Evolutionary conservation across 768 basidiomycete species (phyloP).

Genomic region (Lyophyllum atratum): DNA sequence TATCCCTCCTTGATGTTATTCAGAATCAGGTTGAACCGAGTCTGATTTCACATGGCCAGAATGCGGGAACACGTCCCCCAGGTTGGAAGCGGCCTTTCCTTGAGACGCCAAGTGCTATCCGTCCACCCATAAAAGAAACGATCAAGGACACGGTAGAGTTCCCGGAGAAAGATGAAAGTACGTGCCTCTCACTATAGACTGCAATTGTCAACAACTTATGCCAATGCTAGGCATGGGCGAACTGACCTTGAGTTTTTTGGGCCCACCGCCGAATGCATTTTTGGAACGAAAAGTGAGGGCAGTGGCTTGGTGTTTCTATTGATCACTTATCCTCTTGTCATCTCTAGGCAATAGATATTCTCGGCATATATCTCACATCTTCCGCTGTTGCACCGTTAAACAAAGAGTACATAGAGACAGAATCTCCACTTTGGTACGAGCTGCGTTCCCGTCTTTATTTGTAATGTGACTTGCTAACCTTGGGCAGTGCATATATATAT

Average conservation of each 20-base stretch:
- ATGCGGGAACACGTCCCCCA: constrained; percentile 65
- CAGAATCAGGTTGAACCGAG: constrained; percentile 83
- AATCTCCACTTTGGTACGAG: constrained; percentile 82
- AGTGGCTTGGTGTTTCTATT: neutral
- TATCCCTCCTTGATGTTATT: constrained; percentile 77
- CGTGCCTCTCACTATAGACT: constrained; percentile 16
- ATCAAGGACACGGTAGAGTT: constrained; percentile 79
- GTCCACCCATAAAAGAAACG: constrained; percentile 51
- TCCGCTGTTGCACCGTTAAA: constrained; percentile 80
- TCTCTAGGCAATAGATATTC: constrained; percentile 75
- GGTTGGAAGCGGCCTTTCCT: constrained; percentile 96
- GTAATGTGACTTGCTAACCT: constrained; percentile 2
- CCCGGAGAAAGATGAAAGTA: constrained; percentile 93
- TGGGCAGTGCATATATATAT: constrained; percentile 76
- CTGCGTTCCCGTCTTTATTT: neutral
- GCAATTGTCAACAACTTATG: constrained; percentile 1
- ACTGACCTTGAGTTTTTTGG: constrained; percentile 73
- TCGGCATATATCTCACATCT: constrained; percentile 88
- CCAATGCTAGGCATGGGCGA: constrained; percentile 67
- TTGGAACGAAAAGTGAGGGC: constrained; percentile 64
- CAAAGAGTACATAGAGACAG: constrained; percentile 91
- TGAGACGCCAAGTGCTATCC: constrained; percentile 77
- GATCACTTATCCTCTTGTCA: constrained; percentile 1
- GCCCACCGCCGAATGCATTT: constrained; percentile 72
- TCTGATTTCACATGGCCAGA: constrained; percentile 74